Base-by-base conservation (phyloP, 306 rosid genomes). In the Lathyrus oleraceus region DNA sequence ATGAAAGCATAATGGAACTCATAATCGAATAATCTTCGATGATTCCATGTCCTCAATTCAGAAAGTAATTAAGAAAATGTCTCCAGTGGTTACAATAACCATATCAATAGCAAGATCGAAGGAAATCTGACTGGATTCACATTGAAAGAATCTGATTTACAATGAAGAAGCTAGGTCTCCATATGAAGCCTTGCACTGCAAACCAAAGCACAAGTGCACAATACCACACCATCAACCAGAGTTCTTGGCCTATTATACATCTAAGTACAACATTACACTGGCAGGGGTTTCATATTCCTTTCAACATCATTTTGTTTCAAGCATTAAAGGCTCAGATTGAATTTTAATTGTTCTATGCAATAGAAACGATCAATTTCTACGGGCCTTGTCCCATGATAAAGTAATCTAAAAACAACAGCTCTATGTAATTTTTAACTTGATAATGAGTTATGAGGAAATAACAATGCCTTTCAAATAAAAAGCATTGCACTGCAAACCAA, bases 21-120 rank as follows among this genome's bases (percentile, higher is more conserved):
- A 61, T 12, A 67, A 30, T 71, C 60, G 47, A 71, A 71, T 19
- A 19, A 71, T 60, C 27, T 44, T 70, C 59, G 28, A 71, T 8
- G 12, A 58, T 48, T 58, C 6, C 28, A 15, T 62, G 28, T 19
- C 11, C 57, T 7, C n/a, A 28, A 16, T 17, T 20, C 75, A 58
- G 45, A 70, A 43, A 62, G 32, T 8, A 51, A 51, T 25, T 53
- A 8, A 14, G 65, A 25, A 17, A 21, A 52, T 57, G 21, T 51
- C 45, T 73, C 42, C 65, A 48, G 32, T 6, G 38, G 20, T 27
- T 15, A 36, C 17, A 20, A 15, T 48, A 36, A 61, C 52, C 13
- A 14, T 30, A 23, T 16, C 43, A 61, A 36, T 49, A 51, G 38
- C 68, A 23, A 51, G 32, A 63, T 38, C n/a, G 17, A 13, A 44